These are phyloP conservation scores for Pleurozium schreberi DNA, from an alignment of 225 moss, liverwort and hornwort genomes.

Conservation along the genomic window DNA sequence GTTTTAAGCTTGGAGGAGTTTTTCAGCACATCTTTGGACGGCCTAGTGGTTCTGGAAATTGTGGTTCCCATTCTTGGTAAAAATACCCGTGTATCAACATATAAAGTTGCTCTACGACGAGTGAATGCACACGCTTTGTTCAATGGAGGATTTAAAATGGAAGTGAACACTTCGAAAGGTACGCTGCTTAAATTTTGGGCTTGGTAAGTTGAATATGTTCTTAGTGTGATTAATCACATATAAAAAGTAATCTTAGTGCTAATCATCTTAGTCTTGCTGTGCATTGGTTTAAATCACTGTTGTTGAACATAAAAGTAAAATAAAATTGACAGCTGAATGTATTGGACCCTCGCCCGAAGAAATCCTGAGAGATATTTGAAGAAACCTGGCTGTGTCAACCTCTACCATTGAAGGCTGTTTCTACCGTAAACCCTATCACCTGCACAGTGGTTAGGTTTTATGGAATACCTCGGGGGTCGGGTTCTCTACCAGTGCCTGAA, in stretches of 20 bases:
- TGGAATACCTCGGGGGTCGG: background rate
- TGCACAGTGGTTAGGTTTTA: background rate
- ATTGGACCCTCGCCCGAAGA: background rate
- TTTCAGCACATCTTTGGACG: conserved; percentile 42
- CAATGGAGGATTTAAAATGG: conserved; percentile 68
- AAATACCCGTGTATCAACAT: conserved; percentile 29
- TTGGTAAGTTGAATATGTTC: background rate
- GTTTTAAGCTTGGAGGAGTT: conserved; percentile 39
- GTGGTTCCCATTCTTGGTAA: conserved; percentile 24
- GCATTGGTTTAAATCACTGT: background rate
- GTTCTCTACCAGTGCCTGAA: background rate
- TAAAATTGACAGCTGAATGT: background rate
- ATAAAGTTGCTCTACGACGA: conserved; percentile 65
- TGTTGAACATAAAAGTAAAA: background rate
- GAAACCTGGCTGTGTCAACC: background rate
- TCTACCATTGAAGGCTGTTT: background rate
- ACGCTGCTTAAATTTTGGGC: background rate
- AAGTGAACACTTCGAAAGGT: conserved; percentile 42
- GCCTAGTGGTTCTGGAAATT: conserved; percentile 54
- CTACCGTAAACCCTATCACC: background rate
- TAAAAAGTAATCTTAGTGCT: background rate
- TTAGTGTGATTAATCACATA: background rate
- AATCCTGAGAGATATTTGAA: background rate
- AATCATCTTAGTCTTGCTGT: background rate
- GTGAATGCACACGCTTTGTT: conserved; percentile 69